Evolutionary conservation across 371 early-diverging fungal species (phyloP).

Genomic region (Saksenaea oblongispora): DNA sequence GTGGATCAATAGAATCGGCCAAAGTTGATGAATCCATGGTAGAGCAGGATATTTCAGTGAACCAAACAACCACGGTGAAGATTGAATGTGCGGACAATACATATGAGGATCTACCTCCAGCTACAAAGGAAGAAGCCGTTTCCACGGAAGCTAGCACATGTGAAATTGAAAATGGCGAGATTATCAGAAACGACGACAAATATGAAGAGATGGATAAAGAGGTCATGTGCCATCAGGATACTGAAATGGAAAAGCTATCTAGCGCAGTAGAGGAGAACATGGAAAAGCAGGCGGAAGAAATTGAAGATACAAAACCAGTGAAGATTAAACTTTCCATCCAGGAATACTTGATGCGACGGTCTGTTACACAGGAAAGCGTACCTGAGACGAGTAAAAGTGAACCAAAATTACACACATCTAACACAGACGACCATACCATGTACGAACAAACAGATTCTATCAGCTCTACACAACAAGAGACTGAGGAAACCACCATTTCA

Average conservation of each 20-base stretch:
- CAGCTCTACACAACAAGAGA: background rate
- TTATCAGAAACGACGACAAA: background rate
- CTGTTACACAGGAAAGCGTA: conserved; percentile 15
- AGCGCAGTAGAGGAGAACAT: background rate
- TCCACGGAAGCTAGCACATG: background rate
- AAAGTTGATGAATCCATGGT: background rate
- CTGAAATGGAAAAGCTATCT: conserved; percentile 1
- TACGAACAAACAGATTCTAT: background rate
- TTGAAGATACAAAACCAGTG: conserved; percentile 12
- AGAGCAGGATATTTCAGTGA: background rate
- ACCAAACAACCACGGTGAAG: background rate
- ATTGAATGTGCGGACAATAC: background rate
- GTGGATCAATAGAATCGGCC: background rate
- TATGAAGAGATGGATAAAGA: background rate
- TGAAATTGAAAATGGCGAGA: background rate
- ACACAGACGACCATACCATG: background rate
- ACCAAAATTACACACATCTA: background rate
- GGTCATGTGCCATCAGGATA: too few species aligned
- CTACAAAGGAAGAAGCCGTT: background rate
- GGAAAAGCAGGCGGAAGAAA: conserved; percentile 1
- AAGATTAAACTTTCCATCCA: conserved; percentile 36
- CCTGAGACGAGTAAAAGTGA: background rate
- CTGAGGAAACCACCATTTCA: too few species aligned
- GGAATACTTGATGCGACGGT: conserved; percentile 37
- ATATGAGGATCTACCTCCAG: background rate